Evolutionary conservation across 148 eudicot species (phyloP), one percentile per base, ranked within the genome.

Genomic region (Rhododendron simsii): DNA sequence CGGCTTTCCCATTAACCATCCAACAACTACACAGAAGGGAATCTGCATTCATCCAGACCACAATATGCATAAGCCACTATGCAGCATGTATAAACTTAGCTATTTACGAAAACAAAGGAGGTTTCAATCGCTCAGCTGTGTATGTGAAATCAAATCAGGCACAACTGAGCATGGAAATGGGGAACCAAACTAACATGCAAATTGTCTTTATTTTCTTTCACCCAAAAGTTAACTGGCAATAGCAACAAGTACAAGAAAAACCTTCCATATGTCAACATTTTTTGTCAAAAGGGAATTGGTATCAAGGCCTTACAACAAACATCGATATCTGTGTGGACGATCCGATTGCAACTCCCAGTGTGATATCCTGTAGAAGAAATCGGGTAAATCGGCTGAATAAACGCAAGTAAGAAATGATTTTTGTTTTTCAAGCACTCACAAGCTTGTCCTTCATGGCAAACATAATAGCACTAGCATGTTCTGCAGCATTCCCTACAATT

Each of bases 381-480:
- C 5, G 48, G 50, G 57, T 81, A 76, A 84, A 76, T 53, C 14
- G 76, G 84, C 10, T 30, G 55, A 74, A 74, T 50, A n/a, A 47
- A 80, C 51, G 53, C 23, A 77, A 76, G 76, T 30, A 81, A 50
- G 75, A 76, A 65, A 57, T 47, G 23, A 7, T 59, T n/a, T 16
- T 75, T 65, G 35, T 21, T 37, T 67, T 61, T 51, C 76, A 69
- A 87, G 84, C 33, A 92, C 97, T 94, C 81, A 96, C 98, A 87
- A 96, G 98, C 87, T 96, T 95, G 89, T 96, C 98, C 88, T 96
- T 94, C 87, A 92, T 89, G 30, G 98, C 98, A 90, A 95, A 96
- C 95, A 95, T 94, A 85, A 96, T 94, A 63, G 99, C 98, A 91
- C 98, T 95, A 14, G 98, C 99, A 92, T 95, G 98, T 88, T 94